Evolutionary conservation across 2,329 filamentous ascomycete species (phyloP), one percentile per base, ranked within the genome.

Genomic region (Ascochyta viciae-villosae): DNA sequence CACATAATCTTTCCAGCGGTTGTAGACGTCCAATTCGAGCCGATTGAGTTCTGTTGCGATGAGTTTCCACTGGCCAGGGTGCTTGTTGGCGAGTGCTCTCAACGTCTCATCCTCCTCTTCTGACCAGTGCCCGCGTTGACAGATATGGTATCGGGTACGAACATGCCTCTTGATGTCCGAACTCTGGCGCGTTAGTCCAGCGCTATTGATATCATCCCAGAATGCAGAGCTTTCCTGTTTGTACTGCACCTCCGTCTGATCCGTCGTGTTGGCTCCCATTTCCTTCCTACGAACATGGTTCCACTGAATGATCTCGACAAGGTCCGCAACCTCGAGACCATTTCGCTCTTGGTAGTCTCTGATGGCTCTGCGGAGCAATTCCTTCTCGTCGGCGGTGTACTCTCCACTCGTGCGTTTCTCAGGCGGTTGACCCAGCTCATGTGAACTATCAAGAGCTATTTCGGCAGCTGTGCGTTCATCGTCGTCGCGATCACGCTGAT

Each of bases 1-100:
- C 22, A 89, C 76, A 64, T 89, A 87, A 64, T 91, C 89, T 35
- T 87, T 82, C 79, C 87, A 90, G 3, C 89, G 85, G 70, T 91
- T 89, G 46, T 88, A 83, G 48, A 87, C 81, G 67, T 91, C 88
- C 57, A 86, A 83, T 0, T 84, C 80, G 35, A 86, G 83, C 6
- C 90, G 86, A 58, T 87, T 87, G 22, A 84, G 64, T 12, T 78
- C 62, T n/a, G 80, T 77, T 0, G 82, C 85, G 60, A 92, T 89
- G 26, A 80, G 62, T 10, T 81, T 81, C 87, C 89, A 92, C 55
- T 85, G 83, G 15, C 78, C 81, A 1, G 81, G 80, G 44, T 83
- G 72, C n/a, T 73, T 58, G 3, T 80, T 75, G 46, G 83, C 79
- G 6, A 85, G 71, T 1, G 76, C 60, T 4, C 67, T 74, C 6